Conservation (phyloP, 1,284 basidiomycete genomes). For the Pseudozyma pruni region DNA sequence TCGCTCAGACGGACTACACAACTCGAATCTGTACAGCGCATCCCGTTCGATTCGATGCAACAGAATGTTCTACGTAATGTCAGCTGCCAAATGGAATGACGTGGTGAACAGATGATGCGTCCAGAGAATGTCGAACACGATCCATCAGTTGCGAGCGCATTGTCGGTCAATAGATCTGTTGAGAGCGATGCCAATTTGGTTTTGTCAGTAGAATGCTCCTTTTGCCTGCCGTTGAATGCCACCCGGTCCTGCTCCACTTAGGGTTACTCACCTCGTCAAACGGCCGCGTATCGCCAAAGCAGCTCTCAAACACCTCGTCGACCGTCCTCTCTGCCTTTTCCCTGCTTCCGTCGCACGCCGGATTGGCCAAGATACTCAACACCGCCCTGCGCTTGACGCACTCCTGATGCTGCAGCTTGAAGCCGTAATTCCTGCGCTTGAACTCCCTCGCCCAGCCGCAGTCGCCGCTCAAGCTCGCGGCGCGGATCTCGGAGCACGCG, state of each 20-base stretch:
- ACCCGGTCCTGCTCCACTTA: no score
- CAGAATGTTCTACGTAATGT: no score
- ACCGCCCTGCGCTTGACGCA: constrained; percentile 90
- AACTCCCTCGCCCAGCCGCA: constrained; percentile 23
- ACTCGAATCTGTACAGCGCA: no score
- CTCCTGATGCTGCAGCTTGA: constrained; percentile 87
- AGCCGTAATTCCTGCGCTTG: constrained; percentile 71
- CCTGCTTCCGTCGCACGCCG: constrained; percentile 77
- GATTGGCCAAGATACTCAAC: constrained; percentile 82
- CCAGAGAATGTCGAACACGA: no score
- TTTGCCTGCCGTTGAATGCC: no score
- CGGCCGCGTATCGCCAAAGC: constrained; percentile 92
- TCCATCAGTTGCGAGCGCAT: no score
- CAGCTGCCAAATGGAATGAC: no score
- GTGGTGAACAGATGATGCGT: no score
- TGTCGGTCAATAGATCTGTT: constrained; percentile 59
- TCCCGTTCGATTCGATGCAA: no score
- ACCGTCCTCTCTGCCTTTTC: constrained; percentile 86
- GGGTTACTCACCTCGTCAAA: constrained; percentile 92
- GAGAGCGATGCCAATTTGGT: background rate
- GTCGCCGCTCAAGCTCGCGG: constrained; percentile 79
- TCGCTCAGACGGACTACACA: no score
- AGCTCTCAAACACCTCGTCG: constrained; percentile 96
- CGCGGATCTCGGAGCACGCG: constrained; percentile 95
- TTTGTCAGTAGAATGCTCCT: no score